Conservation (phyloP, 768 basidiomycete species). For the Galerina sulciceps region DNA sequence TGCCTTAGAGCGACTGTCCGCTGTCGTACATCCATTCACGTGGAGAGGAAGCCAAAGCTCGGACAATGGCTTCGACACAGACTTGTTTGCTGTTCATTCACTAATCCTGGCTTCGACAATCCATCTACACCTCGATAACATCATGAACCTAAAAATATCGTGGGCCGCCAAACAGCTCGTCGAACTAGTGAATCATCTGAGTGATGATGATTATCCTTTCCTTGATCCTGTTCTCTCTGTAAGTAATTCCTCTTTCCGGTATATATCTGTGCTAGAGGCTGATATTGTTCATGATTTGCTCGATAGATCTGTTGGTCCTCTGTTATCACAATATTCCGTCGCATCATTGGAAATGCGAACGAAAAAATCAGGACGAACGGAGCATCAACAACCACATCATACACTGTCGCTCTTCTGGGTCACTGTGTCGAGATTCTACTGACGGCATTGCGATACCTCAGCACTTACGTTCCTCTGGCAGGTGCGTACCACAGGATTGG, state of each 20-base stretch:
- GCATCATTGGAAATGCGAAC: slow-evolving; percentile 21
- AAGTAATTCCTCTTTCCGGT: slow-evolving; percentile 25
- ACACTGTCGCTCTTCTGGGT: slow-evolving; percentile 22
- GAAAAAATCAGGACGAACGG: slow-evolving; percentile 11
- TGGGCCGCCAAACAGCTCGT: slow-evolving; percentile 48
- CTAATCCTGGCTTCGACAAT: slow-evolving; percentile 54
- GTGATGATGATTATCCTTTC: slow-evolving; percentile 53
- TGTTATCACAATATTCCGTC: slow-evolving; percentile 23
- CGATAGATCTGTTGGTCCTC: slow-evolving; percentile 31
- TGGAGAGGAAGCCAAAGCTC: slow-evolving; percentile 36
- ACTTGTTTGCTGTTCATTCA: slow-evolving; percentile 52
- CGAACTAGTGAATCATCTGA: slow-evolving; percentile 48
- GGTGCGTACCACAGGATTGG: slow-evolving; percentile 10
- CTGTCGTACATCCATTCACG: slow-evolving; percentile 40
- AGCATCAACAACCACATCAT: slow-evolving; percentile 15
- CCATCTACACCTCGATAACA: slow-evolving; percentile 48
- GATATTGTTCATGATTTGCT: background rate
- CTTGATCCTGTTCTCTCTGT: slow-evolving; percentile 60
- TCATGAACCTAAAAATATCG: slow-evolving; percentile 43
- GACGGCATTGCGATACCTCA: slow-evolving; percentile 20
- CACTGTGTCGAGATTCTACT: slow-evolving; percentile 21
- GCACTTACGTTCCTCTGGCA: slow-evolving; percentile 20
- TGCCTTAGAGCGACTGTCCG: slow-evolving; percentile 49
- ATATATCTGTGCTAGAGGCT: background rate
- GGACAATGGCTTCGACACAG: slow-evolving; percentile 41